A percentile compares a stretch with the other conserved stretches of the same genome.
Conservation (phyloP, 768 basidiomycete species). For the Lentinula aciculospora region DNA sequence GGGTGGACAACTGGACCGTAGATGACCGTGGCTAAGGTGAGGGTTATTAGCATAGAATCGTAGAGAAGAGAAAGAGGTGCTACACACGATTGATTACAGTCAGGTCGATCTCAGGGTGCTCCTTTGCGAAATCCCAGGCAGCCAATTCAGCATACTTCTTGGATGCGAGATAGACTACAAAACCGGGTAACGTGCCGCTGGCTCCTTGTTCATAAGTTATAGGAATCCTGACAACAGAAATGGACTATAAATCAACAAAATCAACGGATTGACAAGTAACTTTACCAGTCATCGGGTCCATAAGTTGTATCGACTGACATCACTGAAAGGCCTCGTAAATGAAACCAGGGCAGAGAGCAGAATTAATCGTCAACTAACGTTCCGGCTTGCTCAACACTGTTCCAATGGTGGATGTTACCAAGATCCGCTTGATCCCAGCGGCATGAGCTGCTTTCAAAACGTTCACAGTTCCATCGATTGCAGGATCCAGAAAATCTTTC, state of each 20-base stretch:
- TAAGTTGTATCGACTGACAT: background rate
- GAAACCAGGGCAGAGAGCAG: background rate
- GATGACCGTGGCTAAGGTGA: slow-evolving; percentile 4
- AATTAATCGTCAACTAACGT: background rate
- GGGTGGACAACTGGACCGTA: slow-evolving; percentile 4
- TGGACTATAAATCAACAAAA: background rate
- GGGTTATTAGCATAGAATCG: background rate
- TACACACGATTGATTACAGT: slow-evolving; percentile 12
- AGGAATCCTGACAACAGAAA: slow-evolving; percentile 11
- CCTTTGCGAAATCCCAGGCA: slow-evolving; percentile 19
- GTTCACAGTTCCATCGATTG: slow-evolving; percentile 17
- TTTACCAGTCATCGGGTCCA: background rate
- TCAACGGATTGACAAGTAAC: background rate
- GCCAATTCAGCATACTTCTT: slow-evolving; percentile 21
- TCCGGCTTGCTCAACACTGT: slow-evolving; percentile 6
- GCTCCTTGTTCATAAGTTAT: slow-evolving; percentile 14
- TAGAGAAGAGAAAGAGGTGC: background rate
- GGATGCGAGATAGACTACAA: slow-evolving; percentile 16
- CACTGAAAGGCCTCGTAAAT: background rate
- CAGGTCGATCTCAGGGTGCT: slow-evolving; percentile 12
- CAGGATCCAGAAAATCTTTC: slow-evolving; percentile 18
- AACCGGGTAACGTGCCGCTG: slow-evolving; percentile 1
- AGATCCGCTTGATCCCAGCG: slow-evolving; percentile 15
- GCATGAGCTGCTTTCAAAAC: slow-evolving; percentile 16
- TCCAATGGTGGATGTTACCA: slow-evolving; percentile 15